Evolutionary conservation across 2,329 filamentous ascomycete species (phyloP), one percentile per base, ranked within the genome.

Genomic region (Diaporthe nobilis): DNA sequence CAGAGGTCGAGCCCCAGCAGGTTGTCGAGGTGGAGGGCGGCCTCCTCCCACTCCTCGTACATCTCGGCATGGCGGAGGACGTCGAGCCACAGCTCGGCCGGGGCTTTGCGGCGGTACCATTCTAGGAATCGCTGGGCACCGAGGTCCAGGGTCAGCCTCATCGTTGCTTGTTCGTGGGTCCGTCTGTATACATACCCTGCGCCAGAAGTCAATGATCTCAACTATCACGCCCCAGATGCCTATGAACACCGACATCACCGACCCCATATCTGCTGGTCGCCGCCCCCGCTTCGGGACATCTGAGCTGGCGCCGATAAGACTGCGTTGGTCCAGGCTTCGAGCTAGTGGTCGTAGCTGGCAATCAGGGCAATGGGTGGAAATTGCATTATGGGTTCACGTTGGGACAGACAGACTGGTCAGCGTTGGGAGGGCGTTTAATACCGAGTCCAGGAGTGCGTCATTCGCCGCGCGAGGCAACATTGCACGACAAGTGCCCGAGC

Each of bases 1-100:
- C 94, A 98, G 77, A 95, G 84, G 84, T 97, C 94, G 79, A 95
- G 91, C 57, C 93, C 93, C n/a, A 95, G 88, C 25, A 94, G 87
- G 80, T 93, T 93, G 83, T 98, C 96, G n/a, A 98, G 89, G 80
- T 94, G 91, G 78, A 94, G 90, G 1, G 95, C 95, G n/a, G 93
- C 92, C 78, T 93, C 92, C 82, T 96, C 93, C 95, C 95, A 98
- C 82, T 97, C 93, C 81, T 97, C 94, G 81, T 93, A 98, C 37
- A 90, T 88, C 78, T 91, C 88, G 25, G 95, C 94, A 75, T 91
- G 89, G 72, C 88, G 88, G 65, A 97, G 86, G 34, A 88, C 86
- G 77, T 93, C 89, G 58, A 93, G 88, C 85, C 94, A 92, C 73
- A 92, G 85, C 78, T 93, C 91, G 67, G 90, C 88, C 2, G 90